A percentile compares a stretch with the other conserved stretches of the same genome.
phyloP scores from a whole-genome alignment of 1,284 basidiomycete species.

The Inonotus obliquus region DNA sequence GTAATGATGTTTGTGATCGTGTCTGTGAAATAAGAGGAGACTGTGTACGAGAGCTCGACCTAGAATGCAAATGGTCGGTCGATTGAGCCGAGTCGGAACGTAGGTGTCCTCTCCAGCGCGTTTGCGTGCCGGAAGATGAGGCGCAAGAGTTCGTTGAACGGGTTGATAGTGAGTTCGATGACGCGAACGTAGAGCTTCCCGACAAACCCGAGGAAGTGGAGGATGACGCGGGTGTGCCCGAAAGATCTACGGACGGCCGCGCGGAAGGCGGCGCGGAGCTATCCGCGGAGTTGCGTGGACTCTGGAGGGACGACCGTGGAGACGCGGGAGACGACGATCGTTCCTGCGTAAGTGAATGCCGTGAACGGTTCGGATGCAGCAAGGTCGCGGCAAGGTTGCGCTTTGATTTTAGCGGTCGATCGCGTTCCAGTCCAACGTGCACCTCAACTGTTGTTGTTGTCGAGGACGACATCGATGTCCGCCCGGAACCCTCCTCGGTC shows the following conservation, averaged over 20 bases:
- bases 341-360: not conserved
- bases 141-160: not conserved
- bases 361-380: conserved; percentile 24
- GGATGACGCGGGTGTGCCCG: not conserved
- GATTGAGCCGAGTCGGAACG: not conserved
- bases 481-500: not conserved
- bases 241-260: not conserved
- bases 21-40: conserved; percentile 1
- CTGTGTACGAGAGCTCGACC: conserved; percentile 22
- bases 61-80: not conserved
- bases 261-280: not conserved
- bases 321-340: conserved; percentile 22
- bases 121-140: not conserved
- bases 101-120: not conserved
- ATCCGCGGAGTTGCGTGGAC: conserved; percentile 27
- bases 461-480: not conserved
- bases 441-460: not conserved
- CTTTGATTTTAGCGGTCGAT: conserved; percentile 21
- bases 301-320: conserved; percentile 35
- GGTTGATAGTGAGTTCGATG: not conserved
- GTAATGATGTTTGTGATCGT: conserved; percentile 18
- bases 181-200: conserved; percentile 8
- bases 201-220: not conserved
- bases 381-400: conserved; percentile 24
- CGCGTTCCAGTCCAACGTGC: not conserved